Conservation (phyloP, 495 filamentous ascomycete genomes). For the Neurospora sp. region DNA sequence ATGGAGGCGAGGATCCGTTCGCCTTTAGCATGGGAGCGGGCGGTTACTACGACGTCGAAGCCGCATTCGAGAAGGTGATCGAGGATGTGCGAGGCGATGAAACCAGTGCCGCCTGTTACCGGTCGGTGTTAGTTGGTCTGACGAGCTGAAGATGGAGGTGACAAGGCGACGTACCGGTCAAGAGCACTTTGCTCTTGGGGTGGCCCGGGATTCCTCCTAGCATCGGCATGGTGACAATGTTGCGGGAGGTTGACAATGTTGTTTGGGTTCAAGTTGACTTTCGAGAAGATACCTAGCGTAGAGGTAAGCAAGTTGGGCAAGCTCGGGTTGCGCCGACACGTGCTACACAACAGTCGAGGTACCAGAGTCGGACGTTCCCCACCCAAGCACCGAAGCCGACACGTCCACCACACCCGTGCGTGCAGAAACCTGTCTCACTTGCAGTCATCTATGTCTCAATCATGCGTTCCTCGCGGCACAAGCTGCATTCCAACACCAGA, state of each 20-base stretch:
- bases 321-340: neutral
- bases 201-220: neutral
- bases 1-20: conserved; percentile 23
- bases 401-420: too few relatives aligned
- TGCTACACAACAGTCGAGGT: neutral
- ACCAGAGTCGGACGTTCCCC: neutral
- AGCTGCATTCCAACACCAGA: neutral
- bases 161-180: conserved; percentile 15
- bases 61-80: conserved; percentile 24
- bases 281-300: neutral
- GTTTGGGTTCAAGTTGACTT: neutral
- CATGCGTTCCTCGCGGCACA: neutral
- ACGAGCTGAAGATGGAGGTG: neutral
- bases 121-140: neutral
- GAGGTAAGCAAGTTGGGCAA: neutral
- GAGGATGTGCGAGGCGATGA: conserved; percentile 32
- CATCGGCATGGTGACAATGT: neutral
- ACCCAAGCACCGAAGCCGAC: neutral
- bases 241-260: neutral
- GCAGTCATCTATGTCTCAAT: neutral
- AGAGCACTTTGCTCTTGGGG: conserved; percentile 15
- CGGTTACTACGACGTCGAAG: conserved; percentile 29
- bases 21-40: conserved; percentile 31
- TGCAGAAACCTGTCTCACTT: neutral
- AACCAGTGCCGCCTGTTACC: conserved; percentile 26